Evolutionary conservation across 2,329 filamentous ascomycete genomes (phyloP).

Genomic region (Diaporthe sp.): DNA sequence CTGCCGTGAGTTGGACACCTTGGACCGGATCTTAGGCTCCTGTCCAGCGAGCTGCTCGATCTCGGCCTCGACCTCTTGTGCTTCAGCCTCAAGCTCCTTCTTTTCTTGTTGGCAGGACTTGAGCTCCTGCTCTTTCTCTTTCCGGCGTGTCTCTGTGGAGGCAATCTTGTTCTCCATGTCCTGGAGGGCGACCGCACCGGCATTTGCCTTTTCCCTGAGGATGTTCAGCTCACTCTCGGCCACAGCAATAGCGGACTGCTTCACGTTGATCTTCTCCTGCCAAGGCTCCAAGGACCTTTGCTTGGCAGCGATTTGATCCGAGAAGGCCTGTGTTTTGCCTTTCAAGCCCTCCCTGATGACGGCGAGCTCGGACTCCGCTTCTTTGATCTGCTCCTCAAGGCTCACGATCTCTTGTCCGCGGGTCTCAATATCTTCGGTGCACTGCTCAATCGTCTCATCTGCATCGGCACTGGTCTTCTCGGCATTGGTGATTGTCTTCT

Average conservation of each 20-base stretch:
- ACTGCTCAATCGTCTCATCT: conserved; percentile 82
- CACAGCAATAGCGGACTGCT: conserved; percentile 93
- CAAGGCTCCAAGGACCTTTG: conserved; percentile 96
- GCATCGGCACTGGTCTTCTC: conserved; percentile 82
- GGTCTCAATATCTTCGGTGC: conserved; percentile 82
- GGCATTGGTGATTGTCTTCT: conserved; percentile 86
- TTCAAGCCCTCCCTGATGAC: conserved; percentile 90
- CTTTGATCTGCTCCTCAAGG: conserved; percentile 82
- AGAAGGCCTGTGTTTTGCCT: conserved; percentile 95
- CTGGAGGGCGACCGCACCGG: conserved; percentile 85
- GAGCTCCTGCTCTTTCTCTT: conserved; percentile 80
- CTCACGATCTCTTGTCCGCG: conserved; percentile 80
- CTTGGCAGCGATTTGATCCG: conserved; percentile 90
- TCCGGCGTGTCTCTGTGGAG: conserved; percentile 78
- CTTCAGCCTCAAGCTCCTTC: conserved; percentile 80
- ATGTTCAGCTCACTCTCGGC: conserved; percentile 96
- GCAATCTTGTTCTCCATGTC: conserved; percentile 86
- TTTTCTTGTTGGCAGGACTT: conserved; percentile 82
- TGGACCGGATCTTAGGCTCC: conserved; percentile 85
- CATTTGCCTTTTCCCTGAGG: conserved; percentile 88
- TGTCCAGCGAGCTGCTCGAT: conserved; percentile 79
- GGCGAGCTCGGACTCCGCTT: conserved; percentile 85
- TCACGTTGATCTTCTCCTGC: conserved; percentile 97
- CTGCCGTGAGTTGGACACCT: conserved; percentile 90
- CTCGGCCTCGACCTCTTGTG: conserved; percentile 78